Evolutionary conservation across 2,329 filamentous ascomycete genomes (phyloP), one percentile per base, ranked within the genome.

Genomic region (Sarocladium oryzae): DNA sequence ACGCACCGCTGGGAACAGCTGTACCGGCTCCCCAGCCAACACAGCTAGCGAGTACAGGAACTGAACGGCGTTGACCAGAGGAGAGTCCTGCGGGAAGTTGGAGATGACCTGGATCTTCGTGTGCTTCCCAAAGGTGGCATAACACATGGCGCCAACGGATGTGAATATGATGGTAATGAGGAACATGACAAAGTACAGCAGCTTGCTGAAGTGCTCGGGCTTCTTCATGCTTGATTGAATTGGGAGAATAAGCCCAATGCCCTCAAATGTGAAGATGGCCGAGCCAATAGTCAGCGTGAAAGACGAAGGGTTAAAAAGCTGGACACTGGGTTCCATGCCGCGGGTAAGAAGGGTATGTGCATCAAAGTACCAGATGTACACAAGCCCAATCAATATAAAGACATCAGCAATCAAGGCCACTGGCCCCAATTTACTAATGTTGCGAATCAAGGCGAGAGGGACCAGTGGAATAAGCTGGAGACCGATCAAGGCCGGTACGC

Each of bases 241-340:
- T 0, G 86, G 86, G 8, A 89, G 71, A 56, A 89, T 88, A 21
- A 89, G 78, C 1, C 86, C 86, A 43, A 89, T 89, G 45, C 86
- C 86, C 63, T 89, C 86, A 58, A 88, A 89, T 0, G 86, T 88
- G 68, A 89, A 89, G 61, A 89, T 88, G 33, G 84, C 81, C 2
- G 84, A 81, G 50, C 86, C 86, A 45, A 89, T 77, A 23, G 85
- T 89, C 51, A 89, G 70, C 0, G 86, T 85, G 62, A 84, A 89
- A 52, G 79, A 74, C 23, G 73, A 69, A 0, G 85, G 81, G 64
- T 89, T 89, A 74, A 89, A 88, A 13, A 86, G 70, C 49, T 73
- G 70, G n/a, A 89, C 82, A 0, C 76, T 78, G 1, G 75, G 69
- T 55, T 81, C 75, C 50, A 85, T 71, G 51, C 85, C 84, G 18